A percentile compares a stretch with the other conserved stretches of the same genome.
Conservation (phyloP, 2,329 filamentous ascomycete genomes). For the Colletotrichum tropicicola region DNA sequence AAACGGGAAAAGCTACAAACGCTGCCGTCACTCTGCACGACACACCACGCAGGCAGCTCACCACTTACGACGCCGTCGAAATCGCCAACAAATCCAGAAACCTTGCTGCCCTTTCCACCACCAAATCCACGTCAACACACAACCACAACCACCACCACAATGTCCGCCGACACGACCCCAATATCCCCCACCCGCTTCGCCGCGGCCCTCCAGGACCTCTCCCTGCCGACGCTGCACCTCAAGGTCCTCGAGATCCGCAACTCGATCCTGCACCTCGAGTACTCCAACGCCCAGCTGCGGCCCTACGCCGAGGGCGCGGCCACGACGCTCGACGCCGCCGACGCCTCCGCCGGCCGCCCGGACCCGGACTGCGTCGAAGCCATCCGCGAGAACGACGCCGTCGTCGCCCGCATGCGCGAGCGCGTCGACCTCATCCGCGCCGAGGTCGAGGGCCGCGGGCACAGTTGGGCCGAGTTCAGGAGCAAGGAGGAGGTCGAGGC, state of each 20-base stretch:
- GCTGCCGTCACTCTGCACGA: not conserved
- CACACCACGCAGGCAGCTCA: not conserved
- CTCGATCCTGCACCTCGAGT: slow-evolving; percentile 76
- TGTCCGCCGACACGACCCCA: slow-evolving; percentile 71
- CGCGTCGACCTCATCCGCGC: slow-evolving; percentile 69
- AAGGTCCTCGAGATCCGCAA: slow-evolving; percentile 82
- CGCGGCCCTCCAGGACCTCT: slow-evolving; percentile 72
- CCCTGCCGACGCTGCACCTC: slow-evolving; percentile 72
- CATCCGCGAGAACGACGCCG: slow-evolving; percentile 74
- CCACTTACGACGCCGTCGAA: not conserved
- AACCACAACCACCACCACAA: slow-evolving; percentile 39
- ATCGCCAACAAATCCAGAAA: not conserved
- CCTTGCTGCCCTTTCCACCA: not conserved
- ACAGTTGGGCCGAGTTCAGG: slow-evolving; percentile 66
- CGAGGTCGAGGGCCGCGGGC: slow-evolving; percentile 70
- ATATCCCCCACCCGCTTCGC: slow-evolving; percentile 72
- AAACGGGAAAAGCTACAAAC: not conserved
- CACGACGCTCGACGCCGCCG: slow-evolving; percentile 36
- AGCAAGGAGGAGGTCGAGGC: slow-evolving; percentile 54
- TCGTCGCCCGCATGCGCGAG: slow-evolving; percentile 74
- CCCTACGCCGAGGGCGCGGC: slow-evolving; percentile 68
- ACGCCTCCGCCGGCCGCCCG: slow-evolving; percentile 40
- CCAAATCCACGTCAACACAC: not conserved
- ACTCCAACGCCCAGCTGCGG: slow-evolving; percentile 77
- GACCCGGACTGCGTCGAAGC: slow-evolving; percentile 80